Conservation (phyloP, 2,329 filamentous ascomycete species). For the Venturia oleaginea region DNA sequence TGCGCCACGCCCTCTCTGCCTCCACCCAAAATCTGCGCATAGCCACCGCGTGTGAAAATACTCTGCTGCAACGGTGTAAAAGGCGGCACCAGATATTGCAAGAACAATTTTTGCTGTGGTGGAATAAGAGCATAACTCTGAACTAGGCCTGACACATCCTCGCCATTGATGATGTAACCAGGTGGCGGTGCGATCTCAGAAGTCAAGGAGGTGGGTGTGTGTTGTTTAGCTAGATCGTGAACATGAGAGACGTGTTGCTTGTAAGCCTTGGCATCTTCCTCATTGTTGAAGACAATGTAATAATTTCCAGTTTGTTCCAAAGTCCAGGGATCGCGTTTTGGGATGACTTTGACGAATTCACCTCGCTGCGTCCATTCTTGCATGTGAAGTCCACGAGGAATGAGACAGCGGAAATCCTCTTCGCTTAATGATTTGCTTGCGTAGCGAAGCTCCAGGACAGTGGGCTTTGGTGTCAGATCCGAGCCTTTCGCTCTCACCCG, state of each 20-base stretch:
- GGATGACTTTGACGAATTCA: slow-evolving; percentile 37
- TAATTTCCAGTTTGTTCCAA: slow-evolving; percentile 51
- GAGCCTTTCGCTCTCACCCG: neutral
- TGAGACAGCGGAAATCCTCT: slow-evolving; percentile 59
- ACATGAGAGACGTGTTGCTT: slow-evolving; percentile 40
- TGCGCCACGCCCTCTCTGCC: neutral
- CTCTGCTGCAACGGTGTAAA: neutral
- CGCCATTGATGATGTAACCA: slow-evolving; percentile 27
- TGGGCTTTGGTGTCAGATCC: slow-evolving; percentile 6
- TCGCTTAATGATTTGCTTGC: slow-evolving; percentile 49
- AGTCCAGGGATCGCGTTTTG: slow-evolving; percentile 50
- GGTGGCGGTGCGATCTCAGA: slow-evolving; percentile 28
- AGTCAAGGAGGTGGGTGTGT: slow-evolving; percentile 29
- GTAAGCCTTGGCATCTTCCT: slow-evolving; percentile 48
- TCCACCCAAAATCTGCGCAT: slow-evolving; percentile 4
- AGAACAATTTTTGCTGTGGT: slow-evolving; percentile 21
- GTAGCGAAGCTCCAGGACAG: slow-evolving; percentile 45
- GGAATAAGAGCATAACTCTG: slow-evolving; percentile 39
- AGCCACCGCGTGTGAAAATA: slow-evolving; percentile 8
- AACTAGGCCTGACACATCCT: slow-evolving; percentile 31
- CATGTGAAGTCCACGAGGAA: slow-evolving; percentile 48
- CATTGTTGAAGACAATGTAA: slow-evolving; percentile 53
- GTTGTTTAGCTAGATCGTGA: slow-evolving; percentile 31
- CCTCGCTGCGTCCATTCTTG: slow-evolving; percentile 47
- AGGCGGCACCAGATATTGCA: neutral